Conservation (phyloP, 805 yeast species). For the Pichia cabralensis region DNA sequence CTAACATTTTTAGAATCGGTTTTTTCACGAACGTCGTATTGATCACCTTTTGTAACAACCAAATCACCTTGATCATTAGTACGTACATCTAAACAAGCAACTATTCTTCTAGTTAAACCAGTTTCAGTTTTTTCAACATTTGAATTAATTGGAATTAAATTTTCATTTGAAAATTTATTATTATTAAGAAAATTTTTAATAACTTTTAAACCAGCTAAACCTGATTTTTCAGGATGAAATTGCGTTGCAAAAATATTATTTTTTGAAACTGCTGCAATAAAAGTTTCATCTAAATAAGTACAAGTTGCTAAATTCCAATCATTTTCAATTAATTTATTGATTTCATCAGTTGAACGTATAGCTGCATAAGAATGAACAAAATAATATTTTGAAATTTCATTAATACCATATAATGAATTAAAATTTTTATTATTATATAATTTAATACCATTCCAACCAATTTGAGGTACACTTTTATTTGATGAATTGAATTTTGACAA, state of each 20-base stretch:
- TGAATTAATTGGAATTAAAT: not conserved
- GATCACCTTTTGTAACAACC: constrained; percentile 98
- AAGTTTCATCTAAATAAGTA: constrained; percentile 66
- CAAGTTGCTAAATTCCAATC: constrained; percentile 69
- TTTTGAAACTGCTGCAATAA: constrained; percentile 71
- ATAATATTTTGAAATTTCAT: constrained; percentile 65
- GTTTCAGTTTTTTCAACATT: constrained; percentile 20
- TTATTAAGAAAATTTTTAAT: constrained; percentile 61
- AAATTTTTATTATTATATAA: constrained; percentile 6
- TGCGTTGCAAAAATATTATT: constrained; percentile 90
- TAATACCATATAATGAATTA: constrained; percentile 47
- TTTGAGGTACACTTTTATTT: constrained; percentile 84
- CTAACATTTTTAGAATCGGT: constrained; percentile 52
- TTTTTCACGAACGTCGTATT: constrained; percentile 90
- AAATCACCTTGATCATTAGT: constrained; percentile 89
- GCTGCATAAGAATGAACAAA: constrained; percentile 95
- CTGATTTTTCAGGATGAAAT: constrained; percentile 98
- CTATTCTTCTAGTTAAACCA: constrained; percentile 83
- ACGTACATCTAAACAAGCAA: constrained; percentile 96
- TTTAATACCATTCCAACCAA: constrained; percentile 73
- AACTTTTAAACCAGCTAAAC: constrained; percentile 75
- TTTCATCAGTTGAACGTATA: constrained; percentile 29
- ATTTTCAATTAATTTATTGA: constrained; percentile 21
- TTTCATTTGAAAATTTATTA: constrained; percentile 16
- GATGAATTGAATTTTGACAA: constrained; percentile 52